Conservation (phyloP, 345 rosid species). For the Salix viminalis region DNA sequence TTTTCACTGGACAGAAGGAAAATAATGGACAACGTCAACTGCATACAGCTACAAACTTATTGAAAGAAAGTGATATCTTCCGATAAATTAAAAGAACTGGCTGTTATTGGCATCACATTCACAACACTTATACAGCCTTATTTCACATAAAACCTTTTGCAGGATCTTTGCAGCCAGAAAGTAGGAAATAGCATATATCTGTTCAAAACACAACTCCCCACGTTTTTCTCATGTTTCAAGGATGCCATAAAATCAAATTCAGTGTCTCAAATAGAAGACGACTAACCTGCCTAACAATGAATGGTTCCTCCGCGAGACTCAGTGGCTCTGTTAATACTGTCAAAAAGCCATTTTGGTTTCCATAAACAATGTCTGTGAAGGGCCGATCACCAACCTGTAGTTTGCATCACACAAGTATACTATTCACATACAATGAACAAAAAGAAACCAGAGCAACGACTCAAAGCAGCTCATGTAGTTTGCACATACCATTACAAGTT, state of each 20-base stretch:
- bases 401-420: slow-evolving; percentile 7
- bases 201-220: background rate
- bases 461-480: slow-evolving; percentile 1
- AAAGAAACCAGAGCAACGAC: background rate
- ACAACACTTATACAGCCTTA: background rate
- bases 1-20: background rate
- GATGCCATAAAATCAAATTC: background rate
- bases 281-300: slow-evolving; percentile 90
- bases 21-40: background rate
- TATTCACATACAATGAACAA: slow-evolving; percentile 7
- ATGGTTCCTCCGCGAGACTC: slow-evolving; percentile 77
- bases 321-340: slow-evolving; percentile 78
- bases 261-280: slow-evolving; percentile 1
- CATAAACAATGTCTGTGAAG: slow-evolving; percentile 82
- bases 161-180: background rate
- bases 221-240: background rate
- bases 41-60: background rate
- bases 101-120: background rate
- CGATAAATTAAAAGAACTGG: background rate
- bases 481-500: slow-evolving; percentile 69
- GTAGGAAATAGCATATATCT: background rate
- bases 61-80: background rate
- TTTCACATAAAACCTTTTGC: background rate
- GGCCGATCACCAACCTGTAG: slow-evolving; percentile 95
- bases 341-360: slow-evolving; percentile 79